A percentile compares a stretch with the other conserved stretches of the same genome.
Evolutionary conservation across 768 basidiomycete species (phyloP).

Genomic region (Pulveroboletus sp.): DNA sequence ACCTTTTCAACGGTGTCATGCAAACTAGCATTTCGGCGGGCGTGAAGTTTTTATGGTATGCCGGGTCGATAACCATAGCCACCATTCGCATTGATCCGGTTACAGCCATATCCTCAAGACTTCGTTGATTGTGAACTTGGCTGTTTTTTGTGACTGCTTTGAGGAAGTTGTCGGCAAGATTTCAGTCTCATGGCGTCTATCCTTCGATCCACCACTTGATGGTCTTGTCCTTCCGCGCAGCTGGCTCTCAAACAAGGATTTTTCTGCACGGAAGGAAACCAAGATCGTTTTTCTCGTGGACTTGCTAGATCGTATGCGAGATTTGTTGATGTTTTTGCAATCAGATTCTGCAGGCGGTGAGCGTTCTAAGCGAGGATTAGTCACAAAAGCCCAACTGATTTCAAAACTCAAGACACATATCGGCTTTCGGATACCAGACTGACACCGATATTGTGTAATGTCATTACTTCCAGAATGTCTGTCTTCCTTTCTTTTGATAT

Average conservation of each 20-base stretch:
- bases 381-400: background rate
- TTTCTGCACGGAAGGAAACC: constrained; percentile 10
- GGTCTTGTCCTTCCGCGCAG: constrained; percentile 48
- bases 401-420: constrained; percentile 1
- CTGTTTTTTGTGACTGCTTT: constrained; percentile 46
- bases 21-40: constrained; percentile 30
- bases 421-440: constrained; percentile 1
- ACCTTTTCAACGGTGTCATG: constrained; percentile 21
- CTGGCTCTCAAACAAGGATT: constrained; percentile 37
- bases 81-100: background rate
- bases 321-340: constrained; percentile 28
- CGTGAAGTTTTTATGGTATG: constrained; percentile 39
- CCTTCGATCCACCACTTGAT: constrained; percentile 30
- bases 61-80: background rate
- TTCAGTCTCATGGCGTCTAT: constrained; percentile 33
- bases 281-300: background rate
- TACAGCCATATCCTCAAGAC: constrained; percentile 42
- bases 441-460: constrained; percentile 21
- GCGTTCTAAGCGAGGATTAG: background rate
- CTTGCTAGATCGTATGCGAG: constrained; percentile 17
- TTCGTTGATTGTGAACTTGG: constrained; percentile 38
- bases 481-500: background rate
- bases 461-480: constrained; percentile 48
- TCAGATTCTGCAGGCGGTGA: constrained; percentile 24
- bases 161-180: constrained; percentile 44